A percentile compares a stretch with the other conserved stretches of the same genome.
phyloP scores from a whole-genome alignment of 2,329 filamentous ascomycete species.

The Aaosphaeria arxii region DNA sequence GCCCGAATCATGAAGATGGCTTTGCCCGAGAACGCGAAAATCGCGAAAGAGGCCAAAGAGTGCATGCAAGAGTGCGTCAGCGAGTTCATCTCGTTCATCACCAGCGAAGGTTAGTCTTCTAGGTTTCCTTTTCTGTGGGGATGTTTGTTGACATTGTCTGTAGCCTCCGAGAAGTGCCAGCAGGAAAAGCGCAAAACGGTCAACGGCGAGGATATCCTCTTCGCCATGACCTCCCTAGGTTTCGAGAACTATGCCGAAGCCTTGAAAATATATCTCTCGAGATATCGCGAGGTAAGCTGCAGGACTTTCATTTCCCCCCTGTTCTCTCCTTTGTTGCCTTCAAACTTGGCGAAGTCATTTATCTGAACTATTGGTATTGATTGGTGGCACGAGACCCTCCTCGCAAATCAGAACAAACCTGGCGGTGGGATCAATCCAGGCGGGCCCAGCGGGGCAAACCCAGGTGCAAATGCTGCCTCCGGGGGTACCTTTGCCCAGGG shows the following conservation, averaged over 20 bases:
- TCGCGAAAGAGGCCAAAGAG: conserved; percentile 97
- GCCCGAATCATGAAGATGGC: conserved; percentile 99
- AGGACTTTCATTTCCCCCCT: conserved; percentile 23
- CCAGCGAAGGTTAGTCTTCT: conserved; percentile 79
- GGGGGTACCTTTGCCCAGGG: conserved; percentile 20
- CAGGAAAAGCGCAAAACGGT: conserved; percentile 99
- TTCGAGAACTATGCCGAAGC: conserved; percentile 99
- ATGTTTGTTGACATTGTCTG: conserved; percentile 8
- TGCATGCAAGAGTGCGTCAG: conserved; percentile 99
- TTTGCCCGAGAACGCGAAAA: conserved; percentile 96
- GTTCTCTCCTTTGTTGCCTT: conserved; percentile 36
- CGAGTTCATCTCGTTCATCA: conserved; percentile 99
- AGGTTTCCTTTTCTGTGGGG: too few relatives aligned
- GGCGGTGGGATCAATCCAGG: conserved; percentile 36
- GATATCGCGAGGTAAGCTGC: conserved; percentile 89
- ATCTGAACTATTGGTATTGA: conserved; percentile 52
- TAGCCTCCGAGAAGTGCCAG: conserved; percentile 98
- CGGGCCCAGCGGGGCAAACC: conserved; percentile 31
- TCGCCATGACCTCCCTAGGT: conserved; percentile 97
- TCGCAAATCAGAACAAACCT: conserved; percentile 64
- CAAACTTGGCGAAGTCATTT: conserved; percentile 38
- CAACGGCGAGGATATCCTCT: conserved; percentile 97
- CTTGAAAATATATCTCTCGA: conserved; percentile 94
- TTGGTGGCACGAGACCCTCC: conserved; percentile 68
- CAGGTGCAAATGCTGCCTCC: conserved; percentile 29